These are phyloP conservation scores for Coemansia sp. DNA, from an alignment of 192 early-diverging fungal genomes.

Conservation along the genomic window DNA sequence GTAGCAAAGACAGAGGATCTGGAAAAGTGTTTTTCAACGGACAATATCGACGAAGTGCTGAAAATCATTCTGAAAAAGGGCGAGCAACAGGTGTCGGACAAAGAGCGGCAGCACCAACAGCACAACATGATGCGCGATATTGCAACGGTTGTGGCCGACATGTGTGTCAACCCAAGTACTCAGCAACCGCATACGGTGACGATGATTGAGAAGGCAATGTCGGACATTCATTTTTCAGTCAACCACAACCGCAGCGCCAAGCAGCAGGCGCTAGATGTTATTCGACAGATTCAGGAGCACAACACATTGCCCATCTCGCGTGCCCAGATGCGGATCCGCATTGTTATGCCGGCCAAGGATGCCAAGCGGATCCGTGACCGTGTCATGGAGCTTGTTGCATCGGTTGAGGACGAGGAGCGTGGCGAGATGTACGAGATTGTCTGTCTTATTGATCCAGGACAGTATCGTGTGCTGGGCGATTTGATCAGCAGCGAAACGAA, in stretches of 20 bases:
- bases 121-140: constrained; percentile 87
- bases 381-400: constrained; percentile 66
- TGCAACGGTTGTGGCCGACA: constrained; percentile 93
- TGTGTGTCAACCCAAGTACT: constrained; percentile 93
- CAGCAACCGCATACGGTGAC: constrained; percentile 94
- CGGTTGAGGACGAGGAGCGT: constrained; percentile 74
- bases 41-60: constrained; percentile 78
- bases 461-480: constrained; percentile 83
- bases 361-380: constrained; percentile 85
- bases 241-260: constrained; percentile 88
- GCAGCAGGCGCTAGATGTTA: constrained; percentile 87
- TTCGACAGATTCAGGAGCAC: constrained; percentile 88
- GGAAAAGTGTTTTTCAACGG: constrained; percentile 84
- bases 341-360: constrained; percentile 82
- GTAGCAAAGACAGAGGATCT: constrained; percentile 88
- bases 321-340: constrained; percentile 88
- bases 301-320: constrained; percentile 86
- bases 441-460: constrained; percentile 87
- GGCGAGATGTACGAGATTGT: constrained; percentile 44
- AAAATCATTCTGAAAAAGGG: constrained; percentile 91
- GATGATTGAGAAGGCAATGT: constrained; percentile 98
- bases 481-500: constrained; percentile 81
- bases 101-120: constrained; percentile 86
- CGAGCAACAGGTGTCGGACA: constrained; percentile 95
- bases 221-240: constrained; percentile 87